These are phyloP conservation scores for Cicer cuneatum DNA, from an alignment of 306 rosid genomes.

Conservation along the genomic window DNA sequence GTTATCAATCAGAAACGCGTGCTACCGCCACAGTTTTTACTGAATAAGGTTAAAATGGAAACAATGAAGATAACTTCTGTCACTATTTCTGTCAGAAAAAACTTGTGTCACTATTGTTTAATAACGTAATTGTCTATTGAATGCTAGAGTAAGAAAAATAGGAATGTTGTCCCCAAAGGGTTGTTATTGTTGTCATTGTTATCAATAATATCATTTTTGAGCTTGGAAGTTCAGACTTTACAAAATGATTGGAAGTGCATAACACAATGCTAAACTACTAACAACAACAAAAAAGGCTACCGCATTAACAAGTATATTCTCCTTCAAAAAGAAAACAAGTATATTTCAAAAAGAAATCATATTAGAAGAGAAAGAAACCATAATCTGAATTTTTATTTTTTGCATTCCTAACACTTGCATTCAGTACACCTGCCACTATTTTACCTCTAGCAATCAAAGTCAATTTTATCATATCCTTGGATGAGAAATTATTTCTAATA, in stretches of 20 bases:
- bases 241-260: constrained; percentile 39
- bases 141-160: constrained; percentile 25
- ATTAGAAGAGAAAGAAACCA: constrained; percentile 19
- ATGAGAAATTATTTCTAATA: constrained; percentile 20
- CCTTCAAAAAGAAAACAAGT: neutral
- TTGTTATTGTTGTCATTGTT: constrained; percentile 39
- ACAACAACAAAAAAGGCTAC: neutral
- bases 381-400: constrained; percentile 30
- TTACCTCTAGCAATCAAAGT: constrained; percentile 40
- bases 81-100: constrained; percentile 25
- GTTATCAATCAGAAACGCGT: constrained; percentile 35
- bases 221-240: constrained; percentile 14
- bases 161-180: constrained; percentile 11
- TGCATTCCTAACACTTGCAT: constrained; percentile 25
- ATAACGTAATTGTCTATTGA: constrained; percentile 29
- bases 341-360: constrained; percentile 18
- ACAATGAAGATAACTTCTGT: constrained; percentile 7
- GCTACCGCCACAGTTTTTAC: constrained; percentile 10
- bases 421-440: constrained; percentile 35
- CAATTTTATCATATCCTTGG: constrained; percentile 38
- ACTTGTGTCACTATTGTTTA: constrained; percentile 33
- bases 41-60: constrained; percentile 17
- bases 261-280: constrained; percentile 35
- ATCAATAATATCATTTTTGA: constrained; percentile 38
- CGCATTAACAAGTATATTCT: constrained; percentile 7